phyloP scores from a whole-genome alignment of 441 rosid species.

The Pelargonium cotyledonis region DNA sequence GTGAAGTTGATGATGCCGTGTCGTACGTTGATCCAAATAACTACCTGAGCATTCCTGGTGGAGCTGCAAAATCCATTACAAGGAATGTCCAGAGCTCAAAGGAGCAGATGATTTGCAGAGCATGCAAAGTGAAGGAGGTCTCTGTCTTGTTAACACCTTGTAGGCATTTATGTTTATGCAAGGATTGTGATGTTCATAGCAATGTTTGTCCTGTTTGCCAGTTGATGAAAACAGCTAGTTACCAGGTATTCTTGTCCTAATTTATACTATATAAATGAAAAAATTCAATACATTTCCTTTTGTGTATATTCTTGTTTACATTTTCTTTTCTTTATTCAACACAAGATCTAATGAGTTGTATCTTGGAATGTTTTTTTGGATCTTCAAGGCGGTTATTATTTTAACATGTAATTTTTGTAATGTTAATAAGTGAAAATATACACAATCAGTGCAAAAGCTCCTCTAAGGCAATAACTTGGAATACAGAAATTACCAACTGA shows the following conservation, averaged over 20 bases:
- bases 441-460: no score
- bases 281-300: neutral
- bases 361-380: no score
- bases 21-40: slow-evolving; percentile 47
- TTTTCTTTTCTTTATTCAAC: no score
- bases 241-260: slow-evolving; percentile 54
- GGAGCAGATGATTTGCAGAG: slow-evolving; percentile 48
- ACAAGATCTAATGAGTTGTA: no score
- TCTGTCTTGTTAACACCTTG: slow-evolving; percentile 67
- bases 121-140: slow-evolving; percentile 59
- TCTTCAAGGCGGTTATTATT: no score
- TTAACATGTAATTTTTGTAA: no score
- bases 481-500: no score
- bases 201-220: slow-evolving; percentile 71
- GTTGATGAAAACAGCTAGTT: slow-evolving; percentile 49
- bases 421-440: no score
- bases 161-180: slow-evolving; percentile 77
- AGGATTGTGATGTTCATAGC: slow-evolving; percentile 52
- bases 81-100: slow-evolving; percentile 26
- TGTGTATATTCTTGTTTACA: no score
- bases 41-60: slow-evolving; percentile 29
- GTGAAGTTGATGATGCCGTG: slow-evolving; percentile 63
- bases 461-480: no score
- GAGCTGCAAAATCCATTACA: slow-evolving; percentile 21
- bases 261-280: slow-evolving; percentile 16